These are phyloP conservation scores for Herpetomonas samuelpessoai DNA, from an alignment of 208 protist species.

Conservation along the genomic window DNA sequence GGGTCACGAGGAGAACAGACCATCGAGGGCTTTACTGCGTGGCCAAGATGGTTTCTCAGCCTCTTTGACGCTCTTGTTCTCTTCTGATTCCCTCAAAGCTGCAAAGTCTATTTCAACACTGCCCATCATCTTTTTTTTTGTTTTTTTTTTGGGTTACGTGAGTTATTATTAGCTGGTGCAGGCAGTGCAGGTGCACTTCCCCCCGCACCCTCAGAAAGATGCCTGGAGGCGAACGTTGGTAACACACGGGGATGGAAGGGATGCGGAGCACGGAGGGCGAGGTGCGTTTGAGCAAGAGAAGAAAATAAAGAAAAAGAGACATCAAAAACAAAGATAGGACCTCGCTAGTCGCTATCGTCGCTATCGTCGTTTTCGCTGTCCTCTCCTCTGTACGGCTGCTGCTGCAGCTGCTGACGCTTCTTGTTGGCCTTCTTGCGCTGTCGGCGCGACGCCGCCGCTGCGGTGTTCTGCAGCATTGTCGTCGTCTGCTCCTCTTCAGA, in stretches of 20 bases:
- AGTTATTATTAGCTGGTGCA: too few relatives aligned
- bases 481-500: background rate
- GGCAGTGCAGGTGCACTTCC: too few relatives aligned
- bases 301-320: slow-evolving; percentile 2
- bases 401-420: slow-evolving; percentile 26
- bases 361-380: slow-evolving; percentile 13
- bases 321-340: slow-evolving; percentile 3
- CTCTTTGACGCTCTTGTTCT: background rate
- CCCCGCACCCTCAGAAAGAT: too few relatives aligned
- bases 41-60: too few relatives aligned
- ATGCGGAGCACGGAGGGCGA: too few relatives aligned
- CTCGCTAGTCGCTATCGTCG: slow-evolving; percentile 12
- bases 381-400: background rate
- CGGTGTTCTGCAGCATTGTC: slow-evolving; percentile 1
- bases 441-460: slow-evolving; percentile 11
- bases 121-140: background rate
- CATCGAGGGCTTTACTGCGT: too few relatives aligned
- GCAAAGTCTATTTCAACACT: too few relatives aligned
- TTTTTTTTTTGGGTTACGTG: slow-evolving; percentile 3
- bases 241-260: too few relatives aligned
- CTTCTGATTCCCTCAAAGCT: background rate
- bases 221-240: too few relatives aligned
- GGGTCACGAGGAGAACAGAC: too few relatives aligned
- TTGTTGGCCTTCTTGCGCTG: slow-evolving; percentile 31
- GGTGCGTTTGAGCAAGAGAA: background rate